Conservation (phyloP, 768 basidiomycete species). For the Psilocybe subaeruginosa region DNA sequence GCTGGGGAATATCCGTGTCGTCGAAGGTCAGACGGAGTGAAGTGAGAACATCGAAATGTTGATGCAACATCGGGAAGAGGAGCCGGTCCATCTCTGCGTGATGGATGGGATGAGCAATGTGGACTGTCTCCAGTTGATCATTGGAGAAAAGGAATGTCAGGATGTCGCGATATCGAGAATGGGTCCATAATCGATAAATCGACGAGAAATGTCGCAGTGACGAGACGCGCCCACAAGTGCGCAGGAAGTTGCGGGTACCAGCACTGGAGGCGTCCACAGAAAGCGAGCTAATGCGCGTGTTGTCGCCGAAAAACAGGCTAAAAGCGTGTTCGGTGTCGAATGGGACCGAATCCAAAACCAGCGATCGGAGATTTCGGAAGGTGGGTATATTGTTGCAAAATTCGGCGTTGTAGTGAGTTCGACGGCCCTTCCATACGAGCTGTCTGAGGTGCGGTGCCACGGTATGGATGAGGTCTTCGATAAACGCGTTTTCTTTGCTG, state of each 20-base stretch:
- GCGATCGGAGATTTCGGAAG: conserved; percentile 23
- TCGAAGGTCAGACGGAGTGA: conserved; percentile 29
- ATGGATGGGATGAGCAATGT: conserved; percentile 16
- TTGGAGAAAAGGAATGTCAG: conserved; percentile 27
- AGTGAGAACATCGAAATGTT: conserved; percentile 21
- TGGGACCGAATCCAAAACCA: conserved; percentile 20
- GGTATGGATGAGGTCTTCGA: background rate
- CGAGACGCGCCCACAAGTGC: conserved; percentile 22
- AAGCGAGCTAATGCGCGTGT: conserved; percentile 15
- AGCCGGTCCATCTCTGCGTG: conserved; percentile 18
- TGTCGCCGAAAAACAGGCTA: conserved; percentile 8
- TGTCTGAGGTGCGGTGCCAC: conserved; percentile 12
- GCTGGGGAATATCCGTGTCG: conserved; percentile 16
- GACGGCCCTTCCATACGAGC: conserved; percentile 21
- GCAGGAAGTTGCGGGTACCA: conserved; percentile 8
- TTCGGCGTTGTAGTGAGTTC: conserved; percentile 5
- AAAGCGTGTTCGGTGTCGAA: conserved; percentile 2
- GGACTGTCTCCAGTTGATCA: conserved; percentile 26
- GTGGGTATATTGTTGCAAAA: background rate
- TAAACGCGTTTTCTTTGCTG: background rate
- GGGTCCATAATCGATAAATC: conserved; percentile 14
- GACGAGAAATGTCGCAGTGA: conserved; percentile 26
- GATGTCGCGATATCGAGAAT: conserved; percentile 16
- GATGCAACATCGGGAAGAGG: conserved; percentile 21
- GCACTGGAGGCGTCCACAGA: conserved; percentile 16